Evolutionary conservation across 2,329 filamentous ascomycete species (phyloP).

Genomic region (Gnomoniopsis sp.): DNA sequence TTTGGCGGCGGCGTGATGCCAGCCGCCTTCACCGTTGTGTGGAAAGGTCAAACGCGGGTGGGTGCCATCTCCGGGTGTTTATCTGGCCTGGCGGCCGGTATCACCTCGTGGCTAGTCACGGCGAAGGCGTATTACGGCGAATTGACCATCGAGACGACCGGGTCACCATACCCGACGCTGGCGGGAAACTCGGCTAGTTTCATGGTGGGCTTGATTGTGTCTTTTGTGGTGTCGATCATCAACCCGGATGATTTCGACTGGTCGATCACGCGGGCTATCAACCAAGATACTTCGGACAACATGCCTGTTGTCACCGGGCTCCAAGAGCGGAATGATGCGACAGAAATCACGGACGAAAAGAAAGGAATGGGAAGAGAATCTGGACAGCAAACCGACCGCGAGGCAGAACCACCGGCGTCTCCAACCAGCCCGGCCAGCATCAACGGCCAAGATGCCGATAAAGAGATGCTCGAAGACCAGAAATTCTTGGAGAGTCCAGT

Average conservation of each 20-base stretch:
- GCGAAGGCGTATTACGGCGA: background rate
- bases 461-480: background rate
- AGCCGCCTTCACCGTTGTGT: background rate
- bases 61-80: background rate
- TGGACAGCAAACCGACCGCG: background rate
- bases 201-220: background rate
- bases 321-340: background rate
- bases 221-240: background rate
- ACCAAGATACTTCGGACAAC: background rate
- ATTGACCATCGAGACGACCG: background rate
- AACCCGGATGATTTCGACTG: background rate
- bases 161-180: background rate
- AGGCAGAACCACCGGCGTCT: background rate
- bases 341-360: background rate
- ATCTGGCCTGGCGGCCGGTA: background rate
- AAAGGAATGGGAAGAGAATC: background rate
- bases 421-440: background rate
- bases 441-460: background rate
- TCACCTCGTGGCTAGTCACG: background rate
- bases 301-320: background rate
- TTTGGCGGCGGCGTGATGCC: background rate
- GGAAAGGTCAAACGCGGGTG: background rate
- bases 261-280: background rate
- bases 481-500: background rate
- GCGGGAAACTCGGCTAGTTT: background rate